A percentile compares a stretch with the other conserved stretches of the same genome.
phyloP scores from a whole-genome alignment of 208 protist genomes.

The Tritrichomonas musculus region DNA sequence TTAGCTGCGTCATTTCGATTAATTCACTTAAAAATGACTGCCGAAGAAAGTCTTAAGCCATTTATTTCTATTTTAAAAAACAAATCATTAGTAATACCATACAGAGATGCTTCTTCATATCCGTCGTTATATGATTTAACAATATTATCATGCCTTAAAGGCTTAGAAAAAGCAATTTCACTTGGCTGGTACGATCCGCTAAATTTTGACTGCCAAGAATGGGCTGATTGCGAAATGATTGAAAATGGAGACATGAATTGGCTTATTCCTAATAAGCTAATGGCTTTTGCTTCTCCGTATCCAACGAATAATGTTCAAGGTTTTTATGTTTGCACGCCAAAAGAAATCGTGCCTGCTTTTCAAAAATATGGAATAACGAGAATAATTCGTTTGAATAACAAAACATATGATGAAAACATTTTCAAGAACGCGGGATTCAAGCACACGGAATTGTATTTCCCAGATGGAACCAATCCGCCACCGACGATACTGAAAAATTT shows the following conservation, averaged over 20 bases:
- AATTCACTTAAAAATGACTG: neutral
- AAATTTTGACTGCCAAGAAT: constrained; percentile 71
- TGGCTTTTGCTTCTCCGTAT: constrained; percentile 73
- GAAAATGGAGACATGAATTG: constrained; percentile 81
- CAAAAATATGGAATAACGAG: constrained; percentile 62
- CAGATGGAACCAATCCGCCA: constrained; percentile 73
- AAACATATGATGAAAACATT: constrained; percentile 66
- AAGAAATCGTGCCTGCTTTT: constrained; percentile 54
- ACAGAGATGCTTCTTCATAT: constrained; percentile 76
- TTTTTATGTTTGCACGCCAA: constrained; percentile 54
- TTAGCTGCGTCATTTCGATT: neutral
- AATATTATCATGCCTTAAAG: constrained; percentile 64
- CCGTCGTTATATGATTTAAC: constrained; percentile 61
- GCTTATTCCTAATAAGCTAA: constrained; percentile 76
- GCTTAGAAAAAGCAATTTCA: constrained; percentile 60
- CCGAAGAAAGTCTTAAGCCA: neutral
- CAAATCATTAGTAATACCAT: constrained; percentile 52
- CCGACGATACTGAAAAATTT: constrained; percentile 72
- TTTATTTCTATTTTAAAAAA: neutral
- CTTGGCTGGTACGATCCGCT: constrained; percentile 64
- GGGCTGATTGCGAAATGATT: constrained; percentile 68
- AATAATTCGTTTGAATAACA: constrained; percentile 80
- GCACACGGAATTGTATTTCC: constrained; percentile 78
- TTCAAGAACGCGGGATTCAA: constrained; percentile 71
- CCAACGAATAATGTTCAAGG: constrained; percentile 48